Conservation (phyloP, 805 yeast species). For the Cyberlindnera xylosilytica region DNA sequence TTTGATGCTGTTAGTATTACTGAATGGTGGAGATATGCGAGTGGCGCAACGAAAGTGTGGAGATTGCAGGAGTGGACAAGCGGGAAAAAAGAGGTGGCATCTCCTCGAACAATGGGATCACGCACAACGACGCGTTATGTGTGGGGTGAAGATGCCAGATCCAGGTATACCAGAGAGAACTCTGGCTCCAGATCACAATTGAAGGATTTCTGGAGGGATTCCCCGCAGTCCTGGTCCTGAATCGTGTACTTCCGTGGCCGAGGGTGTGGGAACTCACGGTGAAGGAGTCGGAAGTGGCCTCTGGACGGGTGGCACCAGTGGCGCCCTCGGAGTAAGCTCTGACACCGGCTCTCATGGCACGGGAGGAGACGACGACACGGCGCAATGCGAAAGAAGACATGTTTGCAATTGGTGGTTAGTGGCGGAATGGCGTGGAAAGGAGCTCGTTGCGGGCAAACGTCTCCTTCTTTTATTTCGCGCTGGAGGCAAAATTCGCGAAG, state of each 20-base stretch:
- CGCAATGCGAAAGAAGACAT: conserved; percentile 32
- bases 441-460: conserved; percentile 1
- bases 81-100: not conserved
- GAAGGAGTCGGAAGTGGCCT: conserved; percentile 57
- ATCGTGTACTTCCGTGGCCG: not conserved
- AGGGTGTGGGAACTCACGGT: conserved; percentile 36
- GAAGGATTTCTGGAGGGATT: no score
- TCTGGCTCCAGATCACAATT: no score
- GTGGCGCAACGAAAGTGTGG: not conserved
- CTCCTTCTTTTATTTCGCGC: not conserved
- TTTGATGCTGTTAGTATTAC: conserved; percentile 24
- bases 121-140: no score
- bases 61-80: not conserved
- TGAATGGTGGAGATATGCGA: not conserved
- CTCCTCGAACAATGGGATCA: no score
- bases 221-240: not conserved
- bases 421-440: not conserved
- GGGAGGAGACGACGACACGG: conserved; percentile 35
- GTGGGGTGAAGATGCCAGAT: no score
- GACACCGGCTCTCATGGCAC: conserved; percentile 19
- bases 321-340: conserved; percentile 52
- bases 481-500: conserved; percentile 6
- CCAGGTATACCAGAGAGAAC: no score
- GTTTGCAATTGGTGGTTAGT: conserved; percentile 2
- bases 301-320: conserved; percentile 56